Evolutionary conservation across 2,329 filamentous ascomycete genomes (phyloP).

Genomic region (Cladorrhinum sp.): DNA sequence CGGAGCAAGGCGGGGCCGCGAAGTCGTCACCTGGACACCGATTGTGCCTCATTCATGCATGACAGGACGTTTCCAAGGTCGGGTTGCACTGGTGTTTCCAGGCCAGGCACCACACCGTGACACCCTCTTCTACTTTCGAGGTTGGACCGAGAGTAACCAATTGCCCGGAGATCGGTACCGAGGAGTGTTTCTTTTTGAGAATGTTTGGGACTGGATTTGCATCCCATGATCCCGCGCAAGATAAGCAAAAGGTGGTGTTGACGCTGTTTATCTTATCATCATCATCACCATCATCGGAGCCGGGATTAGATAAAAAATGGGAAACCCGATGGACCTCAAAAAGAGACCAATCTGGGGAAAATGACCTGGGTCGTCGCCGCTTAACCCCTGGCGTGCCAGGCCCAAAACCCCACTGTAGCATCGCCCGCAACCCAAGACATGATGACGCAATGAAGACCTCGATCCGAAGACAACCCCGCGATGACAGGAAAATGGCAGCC

Average conservation of each 20-base stretch:
- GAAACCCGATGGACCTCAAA: neutral
- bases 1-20: conserved; percentile 5
- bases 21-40: conserved; percentile 22
- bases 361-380: neutral
- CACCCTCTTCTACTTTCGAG: neutral
- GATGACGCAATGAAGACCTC: conserved; percentile 8
- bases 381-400: neutral
- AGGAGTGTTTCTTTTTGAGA: neutral
- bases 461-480: conserved; percentile 2
- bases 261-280: neutral
- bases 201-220: no score
- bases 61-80: neutral
- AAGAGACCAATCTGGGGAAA: neutral
- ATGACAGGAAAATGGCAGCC: neutral
- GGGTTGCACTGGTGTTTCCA: neutral
- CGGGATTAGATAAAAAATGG: neutral
- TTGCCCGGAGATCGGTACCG: neutral
- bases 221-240: no score
- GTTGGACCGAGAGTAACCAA: neutral
- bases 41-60: conserved; percentile 25
- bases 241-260: neutral
- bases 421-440: conserved; percentile 4
- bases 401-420: conserved; percentile 6
- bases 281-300: neutral
- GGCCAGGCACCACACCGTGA: conserved; percentile 3